Conservation (phyloP, 139 green algal genomes). For the Closterium sp. region DNA sequence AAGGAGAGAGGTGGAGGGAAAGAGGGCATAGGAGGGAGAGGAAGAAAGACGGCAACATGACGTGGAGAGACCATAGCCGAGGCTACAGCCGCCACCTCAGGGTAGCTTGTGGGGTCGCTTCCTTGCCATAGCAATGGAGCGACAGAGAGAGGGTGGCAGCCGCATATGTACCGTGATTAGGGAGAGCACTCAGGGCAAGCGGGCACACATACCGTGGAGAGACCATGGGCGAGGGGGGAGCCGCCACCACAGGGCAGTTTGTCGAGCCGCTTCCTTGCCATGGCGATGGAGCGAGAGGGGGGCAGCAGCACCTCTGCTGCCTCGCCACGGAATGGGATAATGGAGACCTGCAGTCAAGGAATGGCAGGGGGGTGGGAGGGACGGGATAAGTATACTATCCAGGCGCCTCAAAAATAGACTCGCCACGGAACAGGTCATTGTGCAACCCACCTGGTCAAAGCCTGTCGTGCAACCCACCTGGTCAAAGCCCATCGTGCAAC, state of each 20-base stretch:
- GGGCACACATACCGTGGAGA: constrained; percentile 60
- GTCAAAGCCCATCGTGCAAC: too few species aligned
- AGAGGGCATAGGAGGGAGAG: not conserved
- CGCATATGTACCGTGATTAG: too few species aligned
- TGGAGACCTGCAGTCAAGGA: constrained; percentile 65
- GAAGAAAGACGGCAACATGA: not conserved
- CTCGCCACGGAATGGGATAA: constrained; percentile 98
- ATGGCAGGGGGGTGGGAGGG: not conserved
- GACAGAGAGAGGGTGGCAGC: not conserved
- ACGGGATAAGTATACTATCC: too few species aligned
- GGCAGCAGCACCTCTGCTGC: constrained; percentile 96
- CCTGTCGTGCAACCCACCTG: too few species aligned
- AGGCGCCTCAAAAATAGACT: too few species aligned
- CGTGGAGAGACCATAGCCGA: too few species aligned
- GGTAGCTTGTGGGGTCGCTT: too few species aligned
- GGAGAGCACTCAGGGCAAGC: too few species aligned
- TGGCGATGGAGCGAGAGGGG: constrained; percentile 95
- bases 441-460: too few species aligned
- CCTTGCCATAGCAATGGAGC: too few species aligned
- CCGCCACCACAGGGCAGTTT: constrained; percentile 93
- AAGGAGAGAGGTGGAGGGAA: not conserved
- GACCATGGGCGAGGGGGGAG: constrained; percentile 91
- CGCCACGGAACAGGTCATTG: too few species aligned
- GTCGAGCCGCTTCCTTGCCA: constrained; percentile 92
- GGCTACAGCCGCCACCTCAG: too few species aligned